A percentile compares a stretch with the other conserved stretches of the same genome.
Conservation (phyloP, 208 protist species). For the Crithidia sp. region DNA sequence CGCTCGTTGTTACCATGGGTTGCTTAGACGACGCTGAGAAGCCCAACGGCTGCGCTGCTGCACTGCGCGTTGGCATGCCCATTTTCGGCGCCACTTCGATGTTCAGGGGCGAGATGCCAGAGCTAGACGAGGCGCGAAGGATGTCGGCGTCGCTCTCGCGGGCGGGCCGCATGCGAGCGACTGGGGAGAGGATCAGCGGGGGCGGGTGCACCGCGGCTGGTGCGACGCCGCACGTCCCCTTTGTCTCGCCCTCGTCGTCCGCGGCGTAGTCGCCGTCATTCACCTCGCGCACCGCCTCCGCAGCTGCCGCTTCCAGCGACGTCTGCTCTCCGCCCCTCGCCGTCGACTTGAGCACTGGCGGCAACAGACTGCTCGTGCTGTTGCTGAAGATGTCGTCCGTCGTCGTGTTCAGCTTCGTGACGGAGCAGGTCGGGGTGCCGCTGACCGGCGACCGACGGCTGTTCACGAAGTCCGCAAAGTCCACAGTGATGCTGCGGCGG, state of each 20-base stretch:
- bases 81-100: not conserved
- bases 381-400: slow-evolving; percentile 9
- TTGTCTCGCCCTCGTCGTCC: not conserved
- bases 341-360: slow-evolving; percentile 10
- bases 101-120: slow-evolving; percentile 8
- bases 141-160: slow-evolving; percentile 3
- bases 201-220: not conserved
- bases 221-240: not conserved
- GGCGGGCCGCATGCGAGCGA: not conserved
- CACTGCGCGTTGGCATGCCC: not conserved
- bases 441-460: slow-evolving; percentile 1
- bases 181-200: not conserved
- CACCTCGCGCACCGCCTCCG: slow-evolving; percentile 9
- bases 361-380: slow-evolving; percentile 17
- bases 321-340: slow-evolving; percentile 3
- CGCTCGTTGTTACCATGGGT: no score
- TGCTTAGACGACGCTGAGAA: not conserved
- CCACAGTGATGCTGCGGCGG: slow-evolving; percentile 1
- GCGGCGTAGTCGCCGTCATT: not conserved
- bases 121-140: not conserved
- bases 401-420: not conserved
- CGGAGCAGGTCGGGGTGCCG: slow-evolving; percentile 9
- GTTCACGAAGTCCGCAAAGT: not conserved
- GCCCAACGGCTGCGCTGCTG: slow-evolving; percentile 3
- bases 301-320: slow-evolving; percentile 7